Percentiles rank a stretch among this genome's conserved stretches.
These are phyloP conservation scores for Linderniella brevidens DNA, from an alignment of 257 asterid species.

Conservation along the genomic window DNA sequence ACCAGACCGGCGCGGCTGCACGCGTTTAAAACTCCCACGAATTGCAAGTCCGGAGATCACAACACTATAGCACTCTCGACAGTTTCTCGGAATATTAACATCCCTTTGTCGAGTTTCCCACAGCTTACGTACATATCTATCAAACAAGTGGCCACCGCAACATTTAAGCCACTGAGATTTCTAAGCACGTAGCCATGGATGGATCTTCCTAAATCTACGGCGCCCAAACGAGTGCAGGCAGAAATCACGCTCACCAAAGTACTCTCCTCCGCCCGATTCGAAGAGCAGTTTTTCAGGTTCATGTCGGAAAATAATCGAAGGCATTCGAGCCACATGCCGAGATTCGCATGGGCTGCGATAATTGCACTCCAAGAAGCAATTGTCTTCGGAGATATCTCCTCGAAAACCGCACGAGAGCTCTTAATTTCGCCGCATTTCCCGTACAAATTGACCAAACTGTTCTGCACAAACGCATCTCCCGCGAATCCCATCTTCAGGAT, in stretches of 20 bases:
- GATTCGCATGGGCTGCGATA: slow-evolving; percentile 41
- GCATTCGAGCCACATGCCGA: slow-evolving; percentile 53
- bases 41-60: slow-evolving; percentile 59
- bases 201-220: slow-evolving; percentile 38
- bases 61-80: slow-evolving; percentile 38
- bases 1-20: slow-evolving; percentile 52
- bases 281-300: slow-evolving; percentile 23
- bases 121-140: slow-evolving; percentile 56
- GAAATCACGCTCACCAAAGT: slow-evolving; percentile 54
- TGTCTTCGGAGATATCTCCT: slow-evolving; percentile 34
- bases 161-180: slow-evolving; percentile 49
- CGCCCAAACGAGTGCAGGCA: slow-evolving; percentile 53
- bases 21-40: slow-evolving; percentile 54
- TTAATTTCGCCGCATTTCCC: slow-evolving; percentile 45
- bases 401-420: slow-evolving; percentile 28
- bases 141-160: slow-evolving; percentile 44
- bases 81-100: slow-evolving; percentile 34
- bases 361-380: slow-evolving; percentile 86
- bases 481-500: slow-evolving; percentile 33
- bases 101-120: slow-evolving; percentile 46
- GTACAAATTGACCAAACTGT: slow-evolving; percentile 60
- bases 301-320: slow-evolving; percentile 28
- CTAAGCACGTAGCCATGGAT: slow-evolving; percentile 43
- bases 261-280: slow-evolving; percentile 81
- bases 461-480: slow-evolving; percentile 51